Evolutionary conservation across 176 grass and related monocot genomes (phyloP).

Genomic region (Ampelocalamus luodianensis): DNA sequence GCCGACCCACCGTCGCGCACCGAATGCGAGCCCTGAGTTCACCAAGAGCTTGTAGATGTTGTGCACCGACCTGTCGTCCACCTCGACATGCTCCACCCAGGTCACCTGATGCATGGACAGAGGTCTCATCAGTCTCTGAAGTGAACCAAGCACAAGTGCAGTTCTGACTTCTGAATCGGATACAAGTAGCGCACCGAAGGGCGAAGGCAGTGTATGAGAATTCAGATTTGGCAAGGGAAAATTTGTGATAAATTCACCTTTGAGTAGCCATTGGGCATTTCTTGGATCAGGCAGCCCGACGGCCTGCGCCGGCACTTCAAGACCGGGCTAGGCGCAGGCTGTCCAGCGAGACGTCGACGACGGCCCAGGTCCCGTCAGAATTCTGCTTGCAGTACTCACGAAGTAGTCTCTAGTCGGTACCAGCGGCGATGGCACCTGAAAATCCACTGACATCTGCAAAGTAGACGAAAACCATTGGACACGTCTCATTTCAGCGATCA

Average conservation of each 20-base stretch:
- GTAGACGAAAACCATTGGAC: not conserved
- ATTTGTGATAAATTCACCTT: slow-evolving; percentile 51
- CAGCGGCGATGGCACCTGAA: slow-evolving; percentile 92
- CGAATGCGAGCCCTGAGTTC: slow-evolving; percentile 84
- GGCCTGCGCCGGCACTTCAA: slow-evolving; percentile 70
- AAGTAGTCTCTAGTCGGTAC: slow-evolving; percentile 93
- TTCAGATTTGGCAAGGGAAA: not conserved
- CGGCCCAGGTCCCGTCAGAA: slow-evolving; percentile 79
- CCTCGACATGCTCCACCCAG: slow-evolving; percentile 96
- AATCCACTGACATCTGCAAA: slow-evolving; percentile 91
- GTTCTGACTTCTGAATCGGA: not conserved
- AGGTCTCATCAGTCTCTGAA: slow-evolving; percentile 9
- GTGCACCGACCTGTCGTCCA: slow-evolving; percentile 95
- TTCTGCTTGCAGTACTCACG: slow-evolving; percentile 95
- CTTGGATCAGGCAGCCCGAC: slow-evolving; percentile 91
- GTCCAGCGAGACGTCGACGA: slow-evolving; percentile 93
- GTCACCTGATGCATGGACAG: slow-evolving; percentile 51
- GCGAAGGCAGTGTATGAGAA: not conserved
- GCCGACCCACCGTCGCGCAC: slow-evolving; percentile 78
- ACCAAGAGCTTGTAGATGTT: slow-evolving; percentile 81
- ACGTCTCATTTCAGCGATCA: not conserved
- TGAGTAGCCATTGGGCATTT: slow-evolving; percentile 97
- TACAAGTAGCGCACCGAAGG: not conserved
- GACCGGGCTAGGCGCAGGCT: slow-evolving; percentile 64
- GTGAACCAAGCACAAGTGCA: not conserved